Evolutionary conservation across 2,329 filamentous ascomycete species (phyloP).

Genomic region (Colletotrichum plurivorum): DNA sequence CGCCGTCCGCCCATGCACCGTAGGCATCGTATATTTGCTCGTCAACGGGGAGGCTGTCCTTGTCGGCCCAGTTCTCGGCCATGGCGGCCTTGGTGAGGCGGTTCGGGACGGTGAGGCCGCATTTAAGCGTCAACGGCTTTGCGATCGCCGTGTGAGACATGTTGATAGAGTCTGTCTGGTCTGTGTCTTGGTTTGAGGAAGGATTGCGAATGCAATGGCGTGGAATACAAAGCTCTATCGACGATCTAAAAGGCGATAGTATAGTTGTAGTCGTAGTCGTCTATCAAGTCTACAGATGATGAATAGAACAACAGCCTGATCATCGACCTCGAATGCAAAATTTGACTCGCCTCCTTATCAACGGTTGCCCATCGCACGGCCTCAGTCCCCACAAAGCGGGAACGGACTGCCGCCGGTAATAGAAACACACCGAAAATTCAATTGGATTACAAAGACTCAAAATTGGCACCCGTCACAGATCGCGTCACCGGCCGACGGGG

Average conservation of each 20-base stretch:
- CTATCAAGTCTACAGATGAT: neutral
- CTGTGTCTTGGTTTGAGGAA: neutral
- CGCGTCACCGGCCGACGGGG: neutral
- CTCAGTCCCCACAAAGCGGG: constrained; percentile 18
- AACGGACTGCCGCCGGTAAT: neutral
- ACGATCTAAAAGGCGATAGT: too few species aligned
- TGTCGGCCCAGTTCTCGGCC: constrained; percentile 59
- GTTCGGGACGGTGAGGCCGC: constrained; percentile 69
- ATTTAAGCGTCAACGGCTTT: constrained; percentile 63
- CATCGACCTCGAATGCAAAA: neutral
- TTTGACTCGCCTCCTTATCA: constrained; percentile 4
- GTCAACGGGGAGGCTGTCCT: constrained; percentile 59
- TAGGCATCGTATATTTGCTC: constrained; percentile 61
- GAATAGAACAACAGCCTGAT: neutral
- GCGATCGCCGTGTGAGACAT: constrained; percentile 28
- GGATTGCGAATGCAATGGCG: too few species aligned
- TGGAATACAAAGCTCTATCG: too few species aligned
- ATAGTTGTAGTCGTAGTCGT: neutral
- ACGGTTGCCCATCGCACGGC: neutral
- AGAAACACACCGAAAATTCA: neutral
- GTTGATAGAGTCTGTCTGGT: neutral
- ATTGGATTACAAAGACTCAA: constrained; percentile 18
- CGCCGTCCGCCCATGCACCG: constrained; percentile 65
- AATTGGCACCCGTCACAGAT: neutral
- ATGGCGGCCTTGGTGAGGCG: constrained; percentile 67